Conservation (phyloP, 1,284 basidiomycete genomes). For the Fistulina hepatica region DNA sequence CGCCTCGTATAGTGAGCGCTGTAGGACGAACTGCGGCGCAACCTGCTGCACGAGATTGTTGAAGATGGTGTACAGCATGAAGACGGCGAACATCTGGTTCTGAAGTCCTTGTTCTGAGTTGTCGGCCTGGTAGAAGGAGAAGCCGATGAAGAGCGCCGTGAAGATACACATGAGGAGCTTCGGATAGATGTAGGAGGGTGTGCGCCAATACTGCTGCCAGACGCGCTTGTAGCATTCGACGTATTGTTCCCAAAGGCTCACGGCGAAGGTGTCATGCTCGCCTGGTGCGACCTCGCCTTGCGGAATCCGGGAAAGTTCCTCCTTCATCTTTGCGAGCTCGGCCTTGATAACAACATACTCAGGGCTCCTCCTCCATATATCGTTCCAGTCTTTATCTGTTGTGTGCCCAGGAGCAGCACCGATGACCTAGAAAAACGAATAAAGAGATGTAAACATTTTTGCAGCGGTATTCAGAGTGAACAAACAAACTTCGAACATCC, state of each 20-base stretch:
- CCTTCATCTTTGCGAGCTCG: constrained; percentile 20
- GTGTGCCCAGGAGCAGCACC: constrained; percentile 36
- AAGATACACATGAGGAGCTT: constrained; percentile 31
- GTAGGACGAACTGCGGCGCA: constrained; percentile 22
- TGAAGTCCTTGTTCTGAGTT: constrained; percentile 50
- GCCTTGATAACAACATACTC: constrained; percentile 8
- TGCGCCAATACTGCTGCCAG: constrained; percentile 27
- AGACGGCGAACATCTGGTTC: constrained; percentile 52
- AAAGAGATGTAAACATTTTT: background rate
- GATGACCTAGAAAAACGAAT: too few species aligned
- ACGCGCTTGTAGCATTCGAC: constrained; percentile 23
- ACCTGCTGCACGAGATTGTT: constrained; percentile 20
- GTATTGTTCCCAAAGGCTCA: constrained; percentile 31
- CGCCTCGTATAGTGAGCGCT: constrained; percentile 50
- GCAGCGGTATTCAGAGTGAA: background rate
- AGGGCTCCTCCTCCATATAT: constrained; percentile 17
- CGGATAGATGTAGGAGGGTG: constrained; percentile 56
- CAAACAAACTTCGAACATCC: constrained; percentile 19
- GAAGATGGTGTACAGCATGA: constrained; percentile 21
- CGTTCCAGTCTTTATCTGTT: constrained; percentile 31
- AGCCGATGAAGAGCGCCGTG: constrained; percentile 41
- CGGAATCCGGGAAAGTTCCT: constrained; percentile 22
- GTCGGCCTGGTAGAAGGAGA: constrained; percentile 53
- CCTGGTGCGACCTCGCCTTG: constrained; percentile 10
- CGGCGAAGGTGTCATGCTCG: constrained; percentile 32